phyloP scores from a whole-genome alignment of 2,329 filamentous ascomycete genomes.

The Sporothrix brunneoviolacea region DNA sequence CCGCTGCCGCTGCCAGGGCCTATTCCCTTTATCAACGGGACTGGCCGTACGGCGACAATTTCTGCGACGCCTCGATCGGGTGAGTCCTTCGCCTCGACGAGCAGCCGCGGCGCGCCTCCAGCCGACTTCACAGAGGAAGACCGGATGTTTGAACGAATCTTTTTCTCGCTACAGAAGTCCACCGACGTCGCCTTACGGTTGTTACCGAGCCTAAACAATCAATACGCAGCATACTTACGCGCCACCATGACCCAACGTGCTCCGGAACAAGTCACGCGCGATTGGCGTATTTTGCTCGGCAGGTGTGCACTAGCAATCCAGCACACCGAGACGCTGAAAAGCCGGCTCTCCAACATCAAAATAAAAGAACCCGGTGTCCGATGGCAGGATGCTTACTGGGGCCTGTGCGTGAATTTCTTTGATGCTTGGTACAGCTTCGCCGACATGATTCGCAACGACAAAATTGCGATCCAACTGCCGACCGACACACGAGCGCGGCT shows the following conservation, averaged over 20 bases:
- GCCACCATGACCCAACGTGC: conserved; percentile 54
- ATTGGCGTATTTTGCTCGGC: conserved; percentile 65
- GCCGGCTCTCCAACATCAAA: conserved; percentile 70
- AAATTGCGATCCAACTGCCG: conserved; percentile 47
- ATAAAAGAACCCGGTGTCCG: conserved; percentile 75
- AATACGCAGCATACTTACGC: conserved; percentile 59
- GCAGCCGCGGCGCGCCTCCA: conserved; percentile 41
- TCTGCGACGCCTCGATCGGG: conserved; percentile 73
- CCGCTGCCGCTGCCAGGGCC: conserved; percentile 29
- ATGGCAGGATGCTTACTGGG: conserved; percentile 55
- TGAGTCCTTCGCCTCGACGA: conserved; percentile 65
- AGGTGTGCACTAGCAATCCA: conserved; percentile 65
- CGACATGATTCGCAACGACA: conserved; percentile 48
- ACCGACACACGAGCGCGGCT: conserved; percentile 67
- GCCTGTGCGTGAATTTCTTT: conserved; percentile 68
- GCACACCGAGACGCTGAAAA: conserved; percentile 66
- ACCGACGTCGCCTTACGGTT: conserved; percentile 66
- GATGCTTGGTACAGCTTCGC: conserved; percentile 63
- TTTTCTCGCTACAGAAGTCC: conserved; percentile 65
- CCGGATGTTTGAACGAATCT: conserved; percentile 74
- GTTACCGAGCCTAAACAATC: conserved; percentile 61
- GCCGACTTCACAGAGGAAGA: conserved; percentile 70
- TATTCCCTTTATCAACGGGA: conserved; percentile 43
- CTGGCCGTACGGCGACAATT: conserved; percentile 43
- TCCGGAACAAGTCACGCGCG: conserved; percentile 52